Evolutionary conservation across 2,329 filamentous ascomycete species (phyloP).

Genomic region (Calonectria ilicicola): DNA sequence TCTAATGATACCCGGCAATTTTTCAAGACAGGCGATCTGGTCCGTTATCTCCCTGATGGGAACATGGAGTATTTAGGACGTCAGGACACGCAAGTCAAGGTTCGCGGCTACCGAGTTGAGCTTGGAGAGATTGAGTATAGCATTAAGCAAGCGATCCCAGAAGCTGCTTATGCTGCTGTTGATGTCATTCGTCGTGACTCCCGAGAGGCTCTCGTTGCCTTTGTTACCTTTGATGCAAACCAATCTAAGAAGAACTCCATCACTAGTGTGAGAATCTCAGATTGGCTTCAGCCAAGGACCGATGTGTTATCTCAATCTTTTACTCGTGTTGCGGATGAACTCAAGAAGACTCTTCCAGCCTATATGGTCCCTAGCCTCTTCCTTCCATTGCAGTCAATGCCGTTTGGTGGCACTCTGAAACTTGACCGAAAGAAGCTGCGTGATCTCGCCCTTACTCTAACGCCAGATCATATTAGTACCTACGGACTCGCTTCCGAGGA

Average conservation of each 20-base stretch:
- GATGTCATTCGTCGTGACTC: constrained; percentile 12
- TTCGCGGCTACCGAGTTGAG: constrained; percentile 48
- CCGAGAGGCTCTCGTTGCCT: constrained; percentile 12
- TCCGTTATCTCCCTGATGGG: constrained; percentile 38
- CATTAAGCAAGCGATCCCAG: constrained; percentile 22
- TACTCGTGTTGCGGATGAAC: not conserved
- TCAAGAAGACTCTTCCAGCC: constrained; percentile 23
- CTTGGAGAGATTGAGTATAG: constrained; percentile 42
- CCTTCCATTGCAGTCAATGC: constrained; percentile 23
- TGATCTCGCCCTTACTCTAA: not conserved
- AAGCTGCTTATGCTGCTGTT: constrained; percentile 33
- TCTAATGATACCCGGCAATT: not conserved
- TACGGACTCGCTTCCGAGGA: not conserved
- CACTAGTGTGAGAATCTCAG: not conserved
- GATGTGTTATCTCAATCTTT: not conserved
- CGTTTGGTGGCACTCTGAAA: constrained; percentile 31
- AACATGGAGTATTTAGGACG: constrained; percentile 44
- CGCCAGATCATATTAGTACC: not conserved
- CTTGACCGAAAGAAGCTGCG: constrained; percentile 28
- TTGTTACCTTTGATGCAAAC: not conserved
- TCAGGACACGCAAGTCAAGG: constrained; percentile 45
- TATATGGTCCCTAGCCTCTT: constrained; percentile 32
- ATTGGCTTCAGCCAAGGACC: not conserved
- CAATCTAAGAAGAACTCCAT: not conserved
- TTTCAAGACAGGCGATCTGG: constrained; percentile 52